Evolutionary conservation across 2,329 filamentous ascomycete genomes (phyloP), one percentile per base, ranked within the genome.

Genomic region (Diaporthe caulivora): DNA sequence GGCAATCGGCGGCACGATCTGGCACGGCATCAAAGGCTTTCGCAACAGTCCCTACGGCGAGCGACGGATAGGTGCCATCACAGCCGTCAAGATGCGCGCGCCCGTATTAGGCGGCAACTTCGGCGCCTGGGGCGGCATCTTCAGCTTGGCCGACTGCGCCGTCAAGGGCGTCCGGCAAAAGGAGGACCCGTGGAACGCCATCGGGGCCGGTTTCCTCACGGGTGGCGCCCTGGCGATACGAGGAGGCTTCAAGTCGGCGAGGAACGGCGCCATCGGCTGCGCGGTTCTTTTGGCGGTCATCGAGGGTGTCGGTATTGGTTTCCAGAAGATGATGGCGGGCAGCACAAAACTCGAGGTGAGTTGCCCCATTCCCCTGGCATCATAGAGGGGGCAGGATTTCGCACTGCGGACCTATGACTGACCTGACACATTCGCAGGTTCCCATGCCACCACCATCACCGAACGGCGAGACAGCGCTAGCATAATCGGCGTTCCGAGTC

Each of bases 131-230:
- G 96, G 97, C 82, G 97, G 97, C 77, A 87, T 98, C 73, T 98
- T 98, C 88, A 95, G 92, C 79, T 97, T 95, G 75, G 98, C 96
- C 81, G 97, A 99, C 86, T 99, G 97, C 87, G 94, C 95, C 29
- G 94, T 98, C 76, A 99, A 98, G 89, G 96, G 96, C 73, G 87
- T 96, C 72, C 88, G 95, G 77, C 94, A 97, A 89, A 98, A 98
- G 92, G 97, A 99, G 84, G 97, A 98, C 83, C 95, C 97, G 18
- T 98, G 95, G 87, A 98, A 98, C 86, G 95, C 95, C 80, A 98
- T 99, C 83, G 97, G 96, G 79, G 97, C 96, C 54, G 97, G 97
- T 70, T 98, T 98, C 89, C 96, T 98, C 84, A 98, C 97, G 6
- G 95, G 95, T 80, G 97, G 97, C 78, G 91, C 96, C 40, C 89